phyloP scores from a whole-genome alignment of 345 rosid genomes.

The Pugionium cornutum region DNA sequence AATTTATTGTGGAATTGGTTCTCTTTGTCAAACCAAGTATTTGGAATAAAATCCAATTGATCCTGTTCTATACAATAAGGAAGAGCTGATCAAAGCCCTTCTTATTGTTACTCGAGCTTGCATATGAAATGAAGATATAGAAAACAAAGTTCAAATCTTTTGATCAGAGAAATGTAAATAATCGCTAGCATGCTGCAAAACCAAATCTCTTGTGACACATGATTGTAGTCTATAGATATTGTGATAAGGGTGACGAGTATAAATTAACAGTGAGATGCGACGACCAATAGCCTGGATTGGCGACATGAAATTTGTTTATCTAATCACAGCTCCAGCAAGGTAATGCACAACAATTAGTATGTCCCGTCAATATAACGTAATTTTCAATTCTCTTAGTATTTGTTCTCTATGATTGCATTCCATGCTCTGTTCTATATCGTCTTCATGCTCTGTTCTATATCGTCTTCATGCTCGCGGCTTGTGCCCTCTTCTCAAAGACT shows the following conservation, averaged over 20 bases:
- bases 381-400: too few relatives aligned
- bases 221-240: too few relatives aligned
- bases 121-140: not conserved
- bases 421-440: too few relatives aligned
- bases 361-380: too few relatives aligned
- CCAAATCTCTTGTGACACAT: not conserved
- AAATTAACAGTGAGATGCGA: too few relatives aligned
- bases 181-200: not conserved
- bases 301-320: too few relatives aligned
- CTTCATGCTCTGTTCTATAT: too few relatives aligned
- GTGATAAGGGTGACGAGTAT: too few relatives aligned
- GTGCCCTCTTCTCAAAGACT: conserved; percentile 61
- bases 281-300: too few relatives aligned
- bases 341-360: too few relatives aligned
- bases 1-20: conserved; percentile 23
- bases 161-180: conserved; percentile 1
- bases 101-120: not conserved
- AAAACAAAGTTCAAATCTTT: conserved; percentile 16
- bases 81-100: not conserved
- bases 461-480: conserved; percentile 71
- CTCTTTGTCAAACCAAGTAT: not conserved
- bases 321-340: too few relatives aligned
- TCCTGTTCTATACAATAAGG: not conserved
- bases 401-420: too few relatives aligned
- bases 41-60: conserved; percentile 22